Base-by-base conservation (phyloP, 2,329 filamentous ascomycete genomes). In the Pseudogymnoascus sp. region DNA sequence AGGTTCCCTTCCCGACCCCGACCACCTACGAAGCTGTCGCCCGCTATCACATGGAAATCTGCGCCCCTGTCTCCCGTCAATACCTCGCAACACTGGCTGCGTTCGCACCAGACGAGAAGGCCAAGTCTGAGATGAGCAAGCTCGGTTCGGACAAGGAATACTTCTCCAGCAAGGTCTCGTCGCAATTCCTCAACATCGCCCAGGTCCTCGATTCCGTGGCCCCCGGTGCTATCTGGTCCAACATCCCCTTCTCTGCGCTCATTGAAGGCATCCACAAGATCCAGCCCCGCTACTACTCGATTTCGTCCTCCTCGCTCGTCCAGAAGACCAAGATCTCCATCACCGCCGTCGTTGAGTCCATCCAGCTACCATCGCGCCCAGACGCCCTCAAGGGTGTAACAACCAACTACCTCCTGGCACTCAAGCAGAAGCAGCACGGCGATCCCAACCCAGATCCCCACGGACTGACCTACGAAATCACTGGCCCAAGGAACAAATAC, bases 251-350 rank as follows among this genome's bases (percentile, higher is more conserved):
- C 79, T 96, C 95, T 8, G 87, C 93, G 71, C 87, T 97, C 71
- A 92, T 99, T 69, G 95, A 99, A 81, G 90, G 91, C 68, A 78
- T 99, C 66, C 90, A 87, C 78, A 97, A 97, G 81, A 86, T 99
- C 64, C 95, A 99, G 77, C 93, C 95, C 40, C 91, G 95, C 60
- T 99, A 97, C 82, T 99, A 99, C 81, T 99, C 96, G 60, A 99
- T 99, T 76, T 99, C 95, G 1, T 99, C 96, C 1, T 97, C 95
- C 0, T 97, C 95, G 6, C 76, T 92, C 8, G 93, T 96, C 15
- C 93, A 99, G 74, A 93, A 95, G 74, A 88, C 96, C 78, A 93
- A 92, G 79, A 92, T 99, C 69, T 91, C 95, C 65, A 89, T 99
- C 71, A 99, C 95, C 15, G 93, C 93, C 64, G 89, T 97, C 42